These are phyloP conservation scores for Kockovaella imperatae DNA, from an alignment of 768 basidiomycete genomes.

Conservation along the genomic window DNA sequence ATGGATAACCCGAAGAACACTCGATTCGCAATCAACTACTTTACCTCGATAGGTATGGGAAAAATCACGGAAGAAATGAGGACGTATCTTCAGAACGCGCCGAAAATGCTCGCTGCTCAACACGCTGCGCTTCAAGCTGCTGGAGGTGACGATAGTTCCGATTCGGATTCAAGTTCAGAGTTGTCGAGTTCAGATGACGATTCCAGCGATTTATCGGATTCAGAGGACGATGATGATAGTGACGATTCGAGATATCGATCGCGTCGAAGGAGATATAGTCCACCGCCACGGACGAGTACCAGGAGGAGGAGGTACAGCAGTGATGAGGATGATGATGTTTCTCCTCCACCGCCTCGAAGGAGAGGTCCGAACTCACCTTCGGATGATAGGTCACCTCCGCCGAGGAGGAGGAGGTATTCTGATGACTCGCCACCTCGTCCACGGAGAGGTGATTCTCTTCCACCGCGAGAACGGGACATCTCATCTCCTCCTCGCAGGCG, in stretches of 20 bases:
- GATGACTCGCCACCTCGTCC: constrained; percentile 30
- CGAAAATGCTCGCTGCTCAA: constrained; percentile 89
- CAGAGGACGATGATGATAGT: constrained; percentile 32
- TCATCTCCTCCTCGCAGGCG: constrained; percentile 26
- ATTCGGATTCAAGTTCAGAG: constrained; percentile 22
- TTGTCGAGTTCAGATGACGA: constrained; percentile 46
- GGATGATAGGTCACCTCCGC: constrained; percentile 12
- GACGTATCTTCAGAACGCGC: constrained; percentile 91
- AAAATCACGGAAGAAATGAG: constrained; percentile 91
- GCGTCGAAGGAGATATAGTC: constrained; percentile 12
- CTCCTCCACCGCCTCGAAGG: constrained; percentile 15
- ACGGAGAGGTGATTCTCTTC: constrained; percentile 22
- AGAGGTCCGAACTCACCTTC: constrained; percentile 1
- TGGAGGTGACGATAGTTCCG: constrained; percentile 46
- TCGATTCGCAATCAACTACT: constrained; percentile 86
- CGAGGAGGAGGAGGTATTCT: constrained; percentile 12
- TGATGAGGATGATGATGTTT: constrained; percentile 14
- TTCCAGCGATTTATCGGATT: constrained; percentile 40
- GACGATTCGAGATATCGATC: constrained; percentile 1
- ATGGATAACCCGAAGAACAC: constrained; percentile 94
- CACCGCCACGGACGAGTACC: not conserved
- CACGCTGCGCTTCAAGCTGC: constrained; percentile 73
- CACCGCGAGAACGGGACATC: constrained; percentile 9
- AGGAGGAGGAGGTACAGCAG: constrained; percentile 17
- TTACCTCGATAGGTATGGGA: constrained; percentile 88